phyloP scores from a whole-genome alignment of 1,139 yeast genomes.

The Geotrichum aggregatum region DNA sequence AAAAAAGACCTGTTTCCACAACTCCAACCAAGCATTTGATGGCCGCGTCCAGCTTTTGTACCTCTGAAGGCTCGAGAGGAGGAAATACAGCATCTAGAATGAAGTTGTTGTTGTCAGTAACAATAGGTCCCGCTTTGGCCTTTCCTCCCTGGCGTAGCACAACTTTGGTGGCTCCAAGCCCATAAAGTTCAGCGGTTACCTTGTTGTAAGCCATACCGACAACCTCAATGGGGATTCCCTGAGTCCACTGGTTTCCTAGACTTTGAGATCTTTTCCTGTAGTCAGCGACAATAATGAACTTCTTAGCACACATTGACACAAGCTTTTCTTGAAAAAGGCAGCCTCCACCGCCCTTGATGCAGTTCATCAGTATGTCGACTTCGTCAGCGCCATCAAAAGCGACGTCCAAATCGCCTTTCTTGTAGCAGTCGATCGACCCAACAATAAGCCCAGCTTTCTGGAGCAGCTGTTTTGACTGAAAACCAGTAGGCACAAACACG shows the following conservation, averaged over 20 bases:
- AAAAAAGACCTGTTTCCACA: conserved; percentile 92
- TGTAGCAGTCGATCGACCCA: conserved; percentile 78
- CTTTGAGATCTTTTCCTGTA: conserved; percentile 67
- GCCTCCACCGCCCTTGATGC: conserved; percentile 98
- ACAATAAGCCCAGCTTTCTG: conserved; percentile 72
- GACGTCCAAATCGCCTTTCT: conserved; percentile 62
- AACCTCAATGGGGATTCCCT: conserved; percentile 94
- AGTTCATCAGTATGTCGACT: conserved; percentile 71
- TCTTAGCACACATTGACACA: conserved; percentile 75
- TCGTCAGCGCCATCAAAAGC: conserved; percentile 99
- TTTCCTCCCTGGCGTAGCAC: conserved; percentile 78
- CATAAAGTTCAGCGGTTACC: conserved; percentile 57
- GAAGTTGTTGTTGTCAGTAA: conserved; percentile 93
- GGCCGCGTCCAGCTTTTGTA: conserved; percentile 51
- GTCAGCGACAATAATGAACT: conserved; percentile 88
- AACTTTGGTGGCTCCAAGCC: conserved; percentile 64
- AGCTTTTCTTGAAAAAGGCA: conserved; percentile 95
- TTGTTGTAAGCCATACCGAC: conserved; percentile 84
- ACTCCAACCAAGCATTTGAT: conserved; percentile 85
- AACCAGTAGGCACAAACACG: conserved; percentile 91
- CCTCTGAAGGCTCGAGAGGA: conserved; percentile 55
- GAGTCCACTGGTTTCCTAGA: conserved; percentile 77
- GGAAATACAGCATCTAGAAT: conserved; percentile 94
- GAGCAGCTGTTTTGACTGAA: conserved; percentile 85
- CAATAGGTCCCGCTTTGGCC: conserved; percentile 97